A percentile compares a stretch with the other conserved stretches of the same genome.
phyloP scores from a whole-genome alignment of 257 asterid genomes.

The Forsythia suspensa region DNA sequence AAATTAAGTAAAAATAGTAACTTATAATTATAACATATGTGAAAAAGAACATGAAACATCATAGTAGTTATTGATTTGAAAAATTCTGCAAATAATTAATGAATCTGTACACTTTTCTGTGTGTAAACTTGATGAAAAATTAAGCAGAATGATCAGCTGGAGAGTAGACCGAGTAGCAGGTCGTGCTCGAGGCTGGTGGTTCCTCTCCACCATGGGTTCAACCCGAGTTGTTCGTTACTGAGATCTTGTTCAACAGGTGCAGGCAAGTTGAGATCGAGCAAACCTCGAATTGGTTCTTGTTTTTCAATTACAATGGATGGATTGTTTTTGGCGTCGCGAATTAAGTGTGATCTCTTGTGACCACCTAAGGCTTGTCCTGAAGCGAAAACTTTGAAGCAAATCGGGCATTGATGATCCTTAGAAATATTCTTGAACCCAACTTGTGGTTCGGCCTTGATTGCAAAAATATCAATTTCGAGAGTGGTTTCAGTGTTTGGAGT shows the following conservation, averaged over 20 bases:
- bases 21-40: neutral
- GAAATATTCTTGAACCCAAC: constrained; percentile 28
- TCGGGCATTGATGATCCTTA: constrained; percentile 69
- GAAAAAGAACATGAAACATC: neutral
- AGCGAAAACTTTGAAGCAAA: constrained; percentile 68
- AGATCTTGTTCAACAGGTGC: constrained; percentile 79
- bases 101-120: constrained; percentile 43
- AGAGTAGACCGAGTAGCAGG: constrained; percentile 50
- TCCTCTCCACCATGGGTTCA: constrained; percentile 70
- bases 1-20: constrained; percentile 2
- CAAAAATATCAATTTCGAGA: constrained; percentile 19
- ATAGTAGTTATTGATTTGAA: neutral
- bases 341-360: constrained; percentile 79
- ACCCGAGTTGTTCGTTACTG: constrained; percentile 30
- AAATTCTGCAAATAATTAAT: constrained; percentile 37
- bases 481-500: constrained; percentile 47
- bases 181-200: constrained; percentile 43
- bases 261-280: constrained; percentile 90
- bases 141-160: constrained; percentile 22
- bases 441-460: constrained; percentile 15
- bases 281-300: constrained; percentile 37
- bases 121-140: neutral
- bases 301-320: constrained; percentile 18
- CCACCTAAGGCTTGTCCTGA: constrained; percentile 95
- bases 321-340: constrained; percentile 35